A percentile compares a stretch with the other conserved stretches of the same genome.
Conservation (phyloP, 2,329 filamentous ascomycete species). For the Fusarium ambrosium region DNA sequence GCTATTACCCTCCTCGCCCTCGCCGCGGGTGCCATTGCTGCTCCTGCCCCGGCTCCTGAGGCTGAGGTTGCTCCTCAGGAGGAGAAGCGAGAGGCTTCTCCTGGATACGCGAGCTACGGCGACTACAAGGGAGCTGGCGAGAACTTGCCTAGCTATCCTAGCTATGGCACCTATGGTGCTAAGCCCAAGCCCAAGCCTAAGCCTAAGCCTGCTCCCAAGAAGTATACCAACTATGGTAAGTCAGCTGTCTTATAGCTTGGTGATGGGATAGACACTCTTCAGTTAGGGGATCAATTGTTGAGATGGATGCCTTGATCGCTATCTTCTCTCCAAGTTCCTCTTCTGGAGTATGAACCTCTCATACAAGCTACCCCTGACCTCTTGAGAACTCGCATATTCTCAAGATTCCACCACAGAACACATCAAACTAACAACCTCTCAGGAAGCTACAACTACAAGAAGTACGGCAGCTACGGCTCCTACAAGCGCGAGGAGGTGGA, state of each 20-base stretch:
- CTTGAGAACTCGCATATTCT: not conserved
- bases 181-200: conserved; percentile 1
- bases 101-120: conserved; percentile 15
- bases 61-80: conserved; percentile 23
- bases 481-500: conserved; percentile 21
- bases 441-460: conserved; percentile 32
- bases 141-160: conserved; percentile 5
- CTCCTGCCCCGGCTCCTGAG: conserved; percentile 41
- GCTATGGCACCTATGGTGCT: conserved; percentile 14
- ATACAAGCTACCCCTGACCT: not conserved
- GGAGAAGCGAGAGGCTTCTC: conserved; percentile 11
- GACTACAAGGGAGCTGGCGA: conserved; percentile 17
- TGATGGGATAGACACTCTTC: not conserved
- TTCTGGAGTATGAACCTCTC: not conserved
- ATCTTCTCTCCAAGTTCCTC: not conserved
- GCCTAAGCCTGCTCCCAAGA: conserved; percentile 20
- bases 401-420: not conserved
- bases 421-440: not conserved
- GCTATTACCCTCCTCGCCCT: conserved; percentile 43
- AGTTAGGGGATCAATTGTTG: not conserved
- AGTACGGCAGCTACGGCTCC: conserved; percentile 20
- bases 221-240: conserved; percentile 24
- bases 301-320: not conserved
- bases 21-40: conserved; percentile 43
- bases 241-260: not conserved